These are phyloP conservation scores for Nakazawaea laoshanensis DNA, from an alignment of 805 yeast species.

Conservation along the genomic window DNA sequence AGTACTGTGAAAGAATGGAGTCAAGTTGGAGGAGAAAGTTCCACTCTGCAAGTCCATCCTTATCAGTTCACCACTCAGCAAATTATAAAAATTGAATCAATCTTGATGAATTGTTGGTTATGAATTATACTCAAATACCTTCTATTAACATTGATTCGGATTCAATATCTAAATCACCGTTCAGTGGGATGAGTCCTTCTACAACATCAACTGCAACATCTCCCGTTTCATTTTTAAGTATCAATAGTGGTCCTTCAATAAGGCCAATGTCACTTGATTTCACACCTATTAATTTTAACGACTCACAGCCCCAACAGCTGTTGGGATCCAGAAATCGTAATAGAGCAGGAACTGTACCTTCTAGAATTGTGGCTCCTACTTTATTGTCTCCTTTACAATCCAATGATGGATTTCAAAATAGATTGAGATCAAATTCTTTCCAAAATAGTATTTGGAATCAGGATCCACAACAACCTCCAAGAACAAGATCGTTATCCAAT, in stretches of 20 bases:
- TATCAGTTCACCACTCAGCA: conserved; percentile 71
- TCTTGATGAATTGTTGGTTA: no score
- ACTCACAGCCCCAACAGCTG: conserved; percentile 16
- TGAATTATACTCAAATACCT: conserved; percentile 1
- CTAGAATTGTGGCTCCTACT: conserved; percentile 34
- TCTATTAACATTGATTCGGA: conserved; percentile 2
- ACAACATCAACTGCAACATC: conserved; percentile 5
- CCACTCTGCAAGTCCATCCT: conserved; percentile 97
- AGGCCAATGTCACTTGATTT: conserved; percentile 10
- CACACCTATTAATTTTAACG: conserved; percentile 4
- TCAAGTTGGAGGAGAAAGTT: conserved; percentile 70
- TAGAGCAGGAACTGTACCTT: conserved; percentile 76
- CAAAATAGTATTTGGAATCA: conserved; percentile 48
- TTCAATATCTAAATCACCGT: conserved; percentile 7
- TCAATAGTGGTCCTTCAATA: conserved; percentile 1
- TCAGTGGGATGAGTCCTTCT: neutral
- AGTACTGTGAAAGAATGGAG: conserved; percentile 62
- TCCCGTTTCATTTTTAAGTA: conserved; percentile 8
- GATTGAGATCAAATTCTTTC: conserved; percentile 51
- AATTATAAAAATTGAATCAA: no score
- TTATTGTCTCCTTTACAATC: conserved; percentile 13
- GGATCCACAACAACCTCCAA: conserved; percentile 12
- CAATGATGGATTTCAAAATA: conserved; percentile 14
- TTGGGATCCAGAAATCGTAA: conserved; percentile 46
- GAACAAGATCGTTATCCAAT: conserved; percentile 18